Percentiles rank a stretch among this genome's conserved stretches.
Conservation (phyloP, 2,329 filamentous ascomycete genomes). For the Orbilia quercus region DNA sequence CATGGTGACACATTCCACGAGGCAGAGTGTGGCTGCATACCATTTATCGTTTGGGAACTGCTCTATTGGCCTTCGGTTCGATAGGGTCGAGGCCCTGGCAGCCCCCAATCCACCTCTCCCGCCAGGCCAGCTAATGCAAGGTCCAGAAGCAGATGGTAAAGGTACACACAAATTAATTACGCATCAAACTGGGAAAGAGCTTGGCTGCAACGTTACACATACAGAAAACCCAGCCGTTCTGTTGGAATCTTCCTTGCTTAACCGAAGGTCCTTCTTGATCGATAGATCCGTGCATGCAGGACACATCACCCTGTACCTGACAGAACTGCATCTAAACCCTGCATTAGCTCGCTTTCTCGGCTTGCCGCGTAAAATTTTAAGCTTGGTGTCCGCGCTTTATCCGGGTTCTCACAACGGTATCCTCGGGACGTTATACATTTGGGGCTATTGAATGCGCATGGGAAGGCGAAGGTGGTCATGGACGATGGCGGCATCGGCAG, state of each 20-base stretch:
- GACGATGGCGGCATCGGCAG: not conserved
- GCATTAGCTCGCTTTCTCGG: not conserved
- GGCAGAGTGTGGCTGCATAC: not conserved
- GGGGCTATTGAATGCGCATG: slow-evolving; percentile 29
- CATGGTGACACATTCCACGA: not conserved
- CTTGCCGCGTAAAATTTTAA: slow-evolving; percentile 21
- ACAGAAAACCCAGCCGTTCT: not conserved
- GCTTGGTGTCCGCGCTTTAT: not conserved
- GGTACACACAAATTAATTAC: slow-evolving; percentile 8
- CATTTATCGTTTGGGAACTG: not conserved
- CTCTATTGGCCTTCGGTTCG: slow-evolving; percentile 12
- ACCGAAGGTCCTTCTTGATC: slow-evolving; percentile 33
- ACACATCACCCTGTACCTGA: slow-evolving; percentile 18
- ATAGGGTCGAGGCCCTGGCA: slow-evolving; percentile 24
- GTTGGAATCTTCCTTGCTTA: slow-evolving; percentile 25
- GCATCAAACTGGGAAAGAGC: not conserved
- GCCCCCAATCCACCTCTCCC: not conserved
- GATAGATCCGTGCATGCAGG: slow-evolving; percentile 19
- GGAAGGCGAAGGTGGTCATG: slow-evolving; percentile 16
- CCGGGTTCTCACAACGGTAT: not conserved
- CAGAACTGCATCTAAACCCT: not conserved
- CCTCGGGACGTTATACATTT: slow-evolving; percentile 26
- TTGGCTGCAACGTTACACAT: slow-evolving; percentile 50
- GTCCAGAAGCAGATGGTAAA: not conserved
- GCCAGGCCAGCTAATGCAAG: not conserved